Base-by-base conservation (phyloP, 2,329 filamentous ascomycete species). In the Chalaropsis thielavioides region DNA sequence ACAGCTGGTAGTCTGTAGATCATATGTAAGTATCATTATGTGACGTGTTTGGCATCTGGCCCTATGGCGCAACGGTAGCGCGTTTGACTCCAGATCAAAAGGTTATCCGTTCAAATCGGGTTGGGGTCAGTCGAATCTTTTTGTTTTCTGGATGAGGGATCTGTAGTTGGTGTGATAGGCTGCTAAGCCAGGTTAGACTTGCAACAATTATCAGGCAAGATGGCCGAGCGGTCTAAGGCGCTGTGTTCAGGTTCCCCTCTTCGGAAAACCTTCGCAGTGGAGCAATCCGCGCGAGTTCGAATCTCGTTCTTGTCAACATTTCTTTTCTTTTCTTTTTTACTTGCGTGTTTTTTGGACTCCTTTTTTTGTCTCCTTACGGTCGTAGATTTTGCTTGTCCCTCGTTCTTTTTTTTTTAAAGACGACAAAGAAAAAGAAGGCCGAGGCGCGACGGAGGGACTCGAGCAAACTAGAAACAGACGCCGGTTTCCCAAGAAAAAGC, bases 251-350 rank as follows among this genome's bases (percentile, higher is more conserved):
- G 54, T 38, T 38, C 3, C 6, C 10, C 35, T 38, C 35, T 8
- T n/a, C n/a, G n/a, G 27, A 31, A 41, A 17, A 56, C 27, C 54
- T 64, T 67, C 65, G 62, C 62, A 67, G 65, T 64, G 65, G 65
- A 67, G 65, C 62, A 67, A 67, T 67, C 65, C 64, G 64, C 64
- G 65, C 62, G 65, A 64, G 65, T 67, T 67, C 62, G 62, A 67
- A 67, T 67, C 65, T 71, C 72, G 73, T 73, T 72, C 69, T 69
- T 70, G 68, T 69, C 68, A 72, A 72, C 71, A 72, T 71, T 71
- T 24, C 10, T 38, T 38, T 10, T 38, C 10, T 38, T 8, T 38
- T 38, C 7, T 38, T 4, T 38, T 38, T 38, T 6, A 31, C 31
- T 2, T 6, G 31, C 31, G 31, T 3, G 31, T 31, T 31, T 6